These are phyloP conservation scores for Fusarium goolgardi DNA, from an alignment of 2,329 filamentous ascomycete species.

Conservation along the genomic window DNA sequence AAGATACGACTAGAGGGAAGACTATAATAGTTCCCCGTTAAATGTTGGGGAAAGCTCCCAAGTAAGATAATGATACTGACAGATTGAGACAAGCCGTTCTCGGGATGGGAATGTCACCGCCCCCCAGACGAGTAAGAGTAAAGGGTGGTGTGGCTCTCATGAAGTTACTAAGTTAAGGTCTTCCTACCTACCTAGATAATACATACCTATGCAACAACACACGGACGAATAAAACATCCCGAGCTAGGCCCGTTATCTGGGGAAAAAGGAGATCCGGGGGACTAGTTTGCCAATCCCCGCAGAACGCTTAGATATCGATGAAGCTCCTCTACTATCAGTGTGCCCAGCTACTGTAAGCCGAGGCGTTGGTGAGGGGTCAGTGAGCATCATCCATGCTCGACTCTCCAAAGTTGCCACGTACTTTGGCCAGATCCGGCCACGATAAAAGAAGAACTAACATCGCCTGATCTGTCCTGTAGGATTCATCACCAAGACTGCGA, in stretches of 20 bases:
- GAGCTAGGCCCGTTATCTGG: constrained; percentile 34
- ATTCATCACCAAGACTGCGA: constrained; percentile 5
- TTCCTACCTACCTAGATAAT: not conserved
- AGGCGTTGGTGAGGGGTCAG: constrained; percentile 9
- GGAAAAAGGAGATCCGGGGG: constrained; percentile 37
- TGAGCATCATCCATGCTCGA: constrained; percentile 8
- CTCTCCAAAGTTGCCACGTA: not conserved
- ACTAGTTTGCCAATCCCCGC: constrained; percentile 34
- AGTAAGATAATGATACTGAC: constrained; percentile 5
- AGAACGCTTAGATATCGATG: constrained; percentile 23
- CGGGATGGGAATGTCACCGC: constrained; percentile 14
- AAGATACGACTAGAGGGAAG: constrained; percentile 11
- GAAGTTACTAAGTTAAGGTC: constrained; percentile 1
- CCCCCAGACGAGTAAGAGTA: constrained; percentile 7
- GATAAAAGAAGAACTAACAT: not conserved
- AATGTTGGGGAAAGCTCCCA: constrained; percentile 10
- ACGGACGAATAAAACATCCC: constrained; percentile 18
- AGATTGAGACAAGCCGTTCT: constrained; percentile 1
- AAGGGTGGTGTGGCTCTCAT: constrained; percentile 37
- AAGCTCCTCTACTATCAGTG: constrained; percentile 15
- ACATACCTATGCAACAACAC: constrained; percentile 2
- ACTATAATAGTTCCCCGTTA: constrained; percentile 5
- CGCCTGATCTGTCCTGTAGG: not conserved
- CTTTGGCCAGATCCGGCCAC: not conserved
- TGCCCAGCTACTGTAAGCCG: not conserved